Conservation (phyloP, 2,329 filamentous ascomycete genomes). For the Cladosporium austrohemisphaericum region DNA sequence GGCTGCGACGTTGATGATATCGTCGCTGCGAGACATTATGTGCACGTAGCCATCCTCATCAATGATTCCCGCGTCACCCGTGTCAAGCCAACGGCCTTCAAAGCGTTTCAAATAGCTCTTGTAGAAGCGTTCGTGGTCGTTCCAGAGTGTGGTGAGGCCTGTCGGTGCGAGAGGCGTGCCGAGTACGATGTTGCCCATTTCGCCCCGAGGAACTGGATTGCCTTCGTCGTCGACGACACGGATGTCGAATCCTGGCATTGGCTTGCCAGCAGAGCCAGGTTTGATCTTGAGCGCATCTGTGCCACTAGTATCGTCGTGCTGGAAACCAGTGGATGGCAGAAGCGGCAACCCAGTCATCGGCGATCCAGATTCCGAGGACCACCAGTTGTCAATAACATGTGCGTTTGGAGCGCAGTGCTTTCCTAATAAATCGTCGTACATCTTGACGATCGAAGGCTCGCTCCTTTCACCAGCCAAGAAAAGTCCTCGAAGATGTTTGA, state of each 20-base stretch:
- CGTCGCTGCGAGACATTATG: constrained; percentile 66
- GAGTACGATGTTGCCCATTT: constrained; percentile 90
- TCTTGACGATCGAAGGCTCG: constrained; percentile 77
- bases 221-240: constrained; percentile 78
- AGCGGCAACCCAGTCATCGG: constrained; percentile 65
- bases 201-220: constrained; percentile 63
- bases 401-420: constrained; percentile 63
- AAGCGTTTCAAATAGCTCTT: constrained; percentile 81
- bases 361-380: constrained; percentile 67
- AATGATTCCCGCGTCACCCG: constrained; percentile 83
- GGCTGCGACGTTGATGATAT: constrained; percentile 93
- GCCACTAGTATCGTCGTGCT: constrained; percentile 44
- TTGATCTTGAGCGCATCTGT: constrained; percentile 60
- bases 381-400: constrained; percentile 68
- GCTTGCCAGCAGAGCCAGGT: constrained; percentile 83
- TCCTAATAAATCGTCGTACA: constrained; percentile 71
- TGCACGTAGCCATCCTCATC: constrained; percentile 67
- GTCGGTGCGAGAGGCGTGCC: constrained; percentile 78
- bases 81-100: constrained; percentile 78
- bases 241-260: constrained; percentile 89
- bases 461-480: constrained; percentile 88
- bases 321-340: constrained; percentile 57
- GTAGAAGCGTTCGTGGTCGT: constrained; percentile 82
- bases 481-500: constrained; percentile 68
- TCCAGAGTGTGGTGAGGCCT: constrained; percentile 80